Evolutionary conservation across 805 yeast genomes (phyloP), one percentile per base, ranked within the genome.

Genomic region (Hanseniaspora valbyensis): DNA sequence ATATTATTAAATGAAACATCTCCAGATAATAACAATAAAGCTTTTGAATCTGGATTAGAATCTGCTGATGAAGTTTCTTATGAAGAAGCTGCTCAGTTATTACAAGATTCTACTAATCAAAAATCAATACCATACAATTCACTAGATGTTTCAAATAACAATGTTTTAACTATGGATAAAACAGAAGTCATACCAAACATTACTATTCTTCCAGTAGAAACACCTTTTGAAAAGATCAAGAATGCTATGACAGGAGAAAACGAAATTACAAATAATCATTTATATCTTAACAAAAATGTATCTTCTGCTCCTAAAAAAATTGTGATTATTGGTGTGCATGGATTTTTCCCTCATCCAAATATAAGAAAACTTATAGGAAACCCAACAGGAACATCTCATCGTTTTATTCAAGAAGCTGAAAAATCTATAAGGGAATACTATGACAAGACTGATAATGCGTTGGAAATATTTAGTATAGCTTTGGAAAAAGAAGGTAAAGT

Each of bases 371-470:
- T 90, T 14, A 80, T 90, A 46, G 98, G 98, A 2, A 88, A 89
- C 55, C 98, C 98, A 3, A 92, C 94, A 19, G 98, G 98, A 0
- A 90, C 98, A 0, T 90, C 97, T 0, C 72, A 82, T 42, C 82
- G 83, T 61, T 92, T 90, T 66, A 87, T 95, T 30, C 80, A 78
- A 55, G 96, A 88, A 59, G 96, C 96, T 0, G 97, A 88, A 55
- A 71, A 71, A 52, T 80, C 89, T 0, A 75, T 92, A 1, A 69
- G 77, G 33, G 66, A 81, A 26, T 90, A 88, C 80, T 83, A 80
- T 45, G 56, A 68, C 61, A 44, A 44, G 14, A 14, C 6, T 22
- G 24, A 13, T 1, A 30, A 19, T 4, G 33, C 18, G 14, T 38
- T 67, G 42, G 62, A 75, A 30, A 76, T 90, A n/a, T 95, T 87